phyloP scores from a whole-genome alignment of 1,284 basidiomycete genomes.

The Pulveroboletus sp. region DNA sequence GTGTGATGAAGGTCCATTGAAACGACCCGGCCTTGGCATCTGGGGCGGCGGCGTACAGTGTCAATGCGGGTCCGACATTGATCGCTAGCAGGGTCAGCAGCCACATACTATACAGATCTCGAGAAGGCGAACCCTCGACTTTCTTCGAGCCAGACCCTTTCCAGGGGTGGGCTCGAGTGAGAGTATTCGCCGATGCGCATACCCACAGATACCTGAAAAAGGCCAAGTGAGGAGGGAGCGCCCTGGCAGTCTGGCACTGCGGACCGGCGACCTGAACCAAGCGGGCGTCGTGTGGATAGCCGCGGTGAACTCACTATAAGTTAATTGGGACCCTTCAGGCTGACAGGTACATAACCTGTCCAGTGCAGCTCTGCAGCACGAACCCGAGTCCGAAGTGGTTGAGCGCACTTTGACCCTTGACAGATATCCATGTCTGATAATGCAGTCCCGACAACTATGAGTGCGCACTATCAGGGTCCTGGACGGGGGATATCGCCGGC shows the following conservation, averaged over 20 bases:
- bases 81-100: neutral
- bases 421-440: neutral
- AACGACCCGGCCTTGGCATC: conserved; percentile 6
- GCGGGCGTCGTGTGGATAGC: neutral
- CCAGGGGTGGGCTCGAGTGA: conserved; percentile 11
- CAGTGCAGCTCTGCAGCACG: neutral
- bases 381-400: neutral
- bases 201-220: conserved; percentile 8
- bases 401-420: neutral
- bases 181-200: neutral
- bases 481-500: neutral
- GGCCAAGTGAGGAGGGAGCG: neutral
- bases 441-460: too few relatives aligned
- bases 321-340: neutral
- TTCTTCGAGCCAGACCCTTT: conserved; percentile 1
- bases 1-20: conserved; percentile 5
- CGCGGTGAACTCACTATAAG: neutral
- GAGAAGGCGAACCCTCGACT: too few relatives aligned
- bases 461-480: too few relatives aligned
- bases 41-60: neutral
- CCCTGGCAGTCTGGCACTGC: neutral
- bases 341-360: conserved; percentile 7
- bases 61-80: neutral
- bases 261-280: too few relatives aligned
- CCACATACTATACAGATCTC: neutral